Evolutionary conservation across 768 basidiomycete genomes (phyloP).

Genomic region (Mycena belliarum): DNA sequence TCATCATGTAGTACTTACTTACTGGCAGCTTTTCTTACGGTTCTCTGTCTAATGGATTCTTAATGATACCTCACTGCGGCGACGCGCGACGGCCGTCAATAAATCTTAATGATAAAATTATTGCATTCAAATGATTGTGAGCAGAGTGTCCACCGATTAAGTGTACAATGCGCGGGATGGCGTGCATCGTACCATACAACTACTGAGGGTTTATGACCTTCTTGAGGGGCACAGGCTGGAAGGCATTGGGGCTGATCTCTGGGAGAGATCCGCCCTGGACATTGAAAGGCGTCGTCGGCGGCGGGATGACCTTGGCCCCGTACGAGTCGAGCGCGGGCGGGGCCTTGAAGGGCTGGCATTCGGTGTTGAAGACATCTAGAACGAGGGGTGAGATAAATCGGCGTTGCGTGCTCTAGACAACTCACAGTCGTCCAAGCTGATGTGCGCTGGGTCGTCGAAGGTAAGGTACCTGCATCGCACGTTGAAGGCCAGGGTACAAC

Average conservation of each 20-base stretch:
- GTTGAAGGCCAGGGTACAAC: neutral
- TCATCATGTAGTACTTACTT: conserved; percentile 74
- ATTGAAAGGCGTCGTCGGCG: conserved; percentile 8
- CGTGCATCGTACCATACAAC: neutral
- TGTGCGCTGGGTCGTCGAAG: conserved; percentile 46
- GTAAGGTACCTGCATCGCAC: conserved; percentile 6
- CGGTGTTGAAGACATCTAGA: conserved; percentile 49
- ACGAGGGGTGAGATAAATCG: too few species aligned
- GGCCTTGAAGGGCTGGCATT: conserved; percentile 49
- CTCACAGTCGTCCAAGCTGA: conserved; percentile 50
- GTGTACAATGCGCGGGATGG: too few species aligned
- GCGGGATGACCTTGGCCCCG: neutral
- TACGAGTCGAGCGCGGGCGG: conserved; percentile 31
- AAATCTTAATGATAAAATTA: too few species aligned
- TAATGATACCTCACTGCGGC: too few species aligned
- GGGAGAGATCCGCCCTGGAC: conserved; percentile 11
- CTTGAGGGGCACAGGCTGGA: neutral
- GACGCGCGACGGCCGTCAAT: too few species aligned
- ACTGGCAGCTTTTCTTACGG: too few species aligned
- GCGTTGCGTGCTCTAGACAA: neutral
- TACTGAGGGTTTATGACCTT: neutral
- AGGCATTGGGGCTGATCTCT: conserved; percentile 12
- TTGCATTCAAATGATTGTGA: too few species aligned
- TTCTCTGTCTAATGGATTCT: too few species aligned
- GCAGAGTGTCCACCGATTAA: too few species aligned